A percentile compares a stretch with the other conserved stretches of the same genome.
These are phyloP conservation scores for Amaranthus hypochondriacus DNA, from an alignment of 148 eudicot species.

Conservation along the genomic window DNA sequence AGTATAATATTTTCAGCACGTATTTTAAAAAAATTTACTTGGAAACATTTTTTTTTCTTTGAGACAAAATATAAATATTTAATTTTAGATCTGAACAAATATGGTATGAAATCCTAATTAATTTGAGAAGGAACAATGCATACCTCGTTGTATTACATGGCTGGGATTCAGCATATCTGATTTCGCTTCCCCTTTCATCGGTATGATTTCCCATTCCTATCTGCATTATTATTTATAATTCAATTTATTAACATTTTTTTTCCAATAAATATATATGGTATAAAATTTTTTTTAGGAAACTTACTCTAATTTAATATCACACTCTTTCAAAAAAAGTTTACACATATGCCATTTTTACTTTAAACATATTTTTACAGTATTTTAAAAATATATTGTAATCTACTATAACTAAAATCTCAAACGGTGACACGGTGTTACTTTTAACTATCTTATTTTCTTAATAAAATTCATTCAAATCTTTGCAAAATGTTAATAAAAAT, in stretches of 20 bases:
- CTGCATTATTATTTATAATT: conserved; percentile 16
- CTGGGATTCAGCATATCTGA: conserved; percentile 22
- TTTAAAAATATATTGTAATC: not conserved
- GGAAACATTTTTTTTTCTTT: too few relatives aligned
- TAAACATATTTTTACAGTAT: not conserved
- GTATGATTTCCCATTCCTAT: conserved; percentile 24
- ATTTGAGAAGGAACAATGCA: not conserved
- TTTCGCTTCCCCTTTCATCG: conserved; percentile 15
- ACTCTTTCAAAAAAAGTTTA: too few relatives aligned
- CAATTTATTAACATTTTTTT: not conserved
- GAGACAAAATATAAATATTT: not conserved
- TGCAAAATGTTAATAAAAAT: too few relatives aligned
- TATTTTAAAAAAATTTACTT: too few relatives aligned
- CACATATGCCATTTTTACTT: too few relatives aligned
- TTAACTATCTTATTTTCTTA: too few relatives aligned
- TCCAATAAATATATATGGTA: not conserved
- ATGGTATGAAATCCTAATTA: conserved; percentile 3
- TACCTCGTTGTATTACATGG: conserved; percentile 23
- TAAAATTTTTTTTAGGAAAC: too few relatives aligned
- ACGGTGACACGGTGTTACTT: too few relatives aligned
- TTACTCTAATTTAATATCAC: too few relatives aligned
- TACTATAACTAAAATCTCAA: not conserved
- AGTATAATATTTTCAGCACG: too few relatives aligned
- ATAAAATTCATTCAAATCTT: too few relatives aligned
- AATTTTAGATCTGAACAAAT: not conserved